Conservation (phyloP, 345 rosid genomes). For the Lumnitzera littorea region DNA sequence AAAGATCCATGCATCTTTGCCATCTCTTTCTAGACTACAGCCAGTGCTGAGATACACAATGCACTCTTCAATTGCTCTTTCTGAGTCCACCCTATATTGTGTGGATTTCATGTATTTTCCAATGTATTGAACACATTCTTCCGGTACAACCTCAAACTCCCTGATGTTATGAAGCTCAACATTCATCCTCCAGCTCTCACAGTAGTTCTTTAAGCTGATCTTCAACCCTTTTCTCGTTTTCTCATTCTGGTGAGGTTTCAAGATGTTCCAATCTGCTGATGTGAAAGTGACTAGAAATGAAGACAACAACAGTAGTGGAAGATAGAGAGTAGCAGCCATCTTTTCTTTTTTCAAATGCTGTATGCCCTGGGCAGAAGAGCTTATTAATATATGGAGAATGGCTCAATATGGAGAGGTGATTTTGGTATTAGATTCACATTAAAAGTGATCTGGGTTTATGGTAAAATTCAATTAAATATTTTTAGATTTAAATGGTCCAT, state of each 20-base stretch:
- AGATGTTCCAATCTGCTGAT: conserved; percentile 16
- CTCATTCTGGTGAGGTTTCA: conserved; percentile 4
- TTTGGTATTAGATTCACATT: too few species aligned
- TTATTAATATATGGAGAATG: too few species aligned
- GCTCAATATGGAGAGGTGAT: too few species aligned
- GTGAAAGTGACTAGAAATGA: not conserved
- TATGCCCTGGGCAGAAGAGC: too few species aligned
- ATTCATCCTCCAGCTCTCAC: conserved; percentile 19
- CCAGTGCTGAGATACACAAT: conserved; percentile 13
- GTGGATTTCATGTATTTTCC: conserved; percentile 12
- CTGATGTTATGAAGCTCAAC: conserved; percentile 18
- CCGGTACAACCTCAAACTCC: conserved; percentile 13
- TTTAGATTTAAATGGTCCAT: too few species aligned
- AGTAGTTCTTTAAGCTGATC: conserved; percentile 18
- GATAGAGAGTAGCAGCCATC: not conserved
- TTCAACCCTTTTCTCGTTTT: not conserved
- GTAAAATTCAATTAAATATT: too few species aligned
- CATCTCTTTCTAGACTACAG: conserved; percentile 13
- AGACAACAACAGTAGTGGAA: not conserved
- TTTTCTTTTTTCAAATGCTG: not conserved
- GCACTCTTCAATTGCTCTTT: conserved; percentile 16
- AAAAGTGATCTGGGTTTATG: too few species aligned
- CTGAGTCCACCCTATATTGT: conserved; percentile 10
- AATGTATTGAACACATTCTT: conserved; percentile 8
- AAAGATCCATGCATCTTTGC: conserved; percentile 19